Percentiles rank a stretch among this genome's conserved stretches.
Conservation (phyloP, 2,329 filamentous ascomycete genomes). For the Alternaria triticimaculans region DNA sequence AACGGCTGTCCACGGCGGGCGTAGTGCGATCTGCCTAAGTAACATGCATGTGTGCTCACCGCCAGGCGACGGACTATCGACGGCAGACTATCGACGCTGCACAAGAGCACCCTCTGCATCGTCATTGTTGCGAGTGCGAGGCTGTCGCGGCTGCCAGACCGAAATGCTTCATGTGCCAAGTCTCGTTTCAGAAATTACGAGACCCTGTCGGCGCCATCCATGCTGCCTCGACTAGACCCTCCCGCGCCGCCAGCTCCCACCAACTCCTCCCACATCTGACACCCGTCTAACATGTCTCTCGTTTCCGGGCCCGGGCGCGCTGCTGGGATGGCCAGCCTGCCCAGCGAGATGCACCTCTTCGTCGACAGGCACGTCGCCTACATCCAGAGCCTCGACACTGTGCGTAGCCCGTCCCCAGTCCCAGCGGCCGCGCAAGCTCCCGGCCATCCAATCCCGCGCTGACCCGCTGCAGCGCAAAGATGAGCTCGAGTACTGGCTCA, state of each 20-base stretch:
- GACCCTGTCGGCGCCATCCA: constrained; percentile 8
- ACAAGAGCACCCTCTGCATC: background rate
- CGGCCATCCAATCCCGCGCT: constrained; percentile 39
- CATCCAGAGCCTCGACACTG: constrained; percentile 88
- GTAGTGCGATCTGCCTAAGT: background rate
- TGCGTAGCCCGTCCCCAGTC: constrained; percentile 53
- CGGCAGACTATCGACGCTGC: background rate
- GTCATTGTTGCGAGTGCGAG: background rate
- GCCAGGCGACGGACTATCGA: background rate
- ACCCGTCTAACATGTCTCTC: constrained; percentile 60
- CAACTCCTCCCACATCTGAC: background rate
- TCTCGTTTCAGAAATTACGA: constrained; percentile 8
- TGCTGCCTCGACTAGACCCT: constrained; percentile 5
- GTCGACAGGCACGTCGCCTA: constrained; percentile 82
- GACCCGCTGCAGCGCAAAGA: constrained; percentile 73
- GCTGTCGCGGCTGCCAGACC: background rate
- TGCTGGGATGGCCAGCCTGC: constrained; percentile 47
- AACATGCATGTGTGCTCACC: too few species aligned
- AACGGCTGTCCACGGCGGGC: constrained; percentile 13
- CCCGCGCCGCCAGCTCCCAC: background rate
- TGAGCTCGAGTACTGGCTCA: constrained; percentile 97
- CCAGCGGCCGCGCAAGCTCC: constrained; percentile 25
- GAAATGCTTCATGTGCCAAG: constrained; percentile 6
- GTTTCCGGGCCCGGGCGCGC: constrained; percentile 66
- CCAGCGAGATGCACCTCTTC: constrained; percentile 59